A percentile compares a stretch with the other conserved stretches of the same genome.
Conservation (phyloP, 768 basidiomycete genomes). For the Kockovaella imperatae region DNA sequence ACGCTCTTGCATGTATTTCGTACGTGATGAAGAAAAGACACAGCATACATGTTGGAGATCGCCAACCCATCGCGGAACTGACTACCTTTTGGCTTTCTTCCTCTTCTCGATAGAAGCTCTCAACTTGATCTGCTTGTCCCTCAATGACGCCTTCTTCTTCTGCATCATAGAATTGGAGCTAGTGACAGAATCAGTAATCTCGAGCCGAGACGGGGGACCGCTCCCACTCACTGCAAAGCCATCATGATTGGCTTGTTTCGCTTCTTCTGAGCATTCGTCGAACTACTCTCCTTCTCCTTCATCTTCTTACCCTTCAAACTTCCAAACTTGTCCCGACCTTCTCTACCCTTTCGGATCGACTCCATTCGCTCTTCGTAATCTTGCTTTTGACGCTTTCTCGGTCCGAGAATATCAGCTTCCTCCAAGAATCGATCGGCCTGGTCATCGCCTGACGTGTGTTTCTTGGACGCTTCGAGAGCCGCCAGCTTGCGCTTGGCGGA, state of each 20-base stretch:
- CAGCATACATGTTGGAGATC: background rate
- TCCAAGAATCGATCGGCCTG: conserved; percentile 62
- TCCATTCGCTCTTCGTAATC: conserved; percentile 91
- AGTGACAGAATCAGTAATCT: background rate
- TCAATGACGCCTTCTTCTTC: conserved; percentile 45
- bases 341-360: conserved; percentile 81
- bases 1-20: background rate
- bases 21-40: too few species aligned
- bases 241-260: conserved; percentile 89
- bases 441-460: conserved; percentile 47
- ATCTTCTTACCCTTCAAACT: conserved; percentile 86
- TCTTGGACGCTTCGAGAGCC: conserved; percentile 64
- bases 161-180: conserved; percentile 43
- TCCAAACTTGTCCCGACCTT: conserved; percentile 89
- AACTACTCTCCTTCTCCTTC: conserved; percentile 70
- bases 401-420: conserved; percentile 85
- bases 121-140: conserved; percentile 45
- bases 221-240: conserved; percentile 41
- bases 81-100: conserved; percentile 31
- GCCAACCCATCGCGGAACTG: conserved; percentile 1
- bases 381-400: conserved; percentile 84
- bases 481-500: conserved; percentile 80
- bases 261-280: conserved; percentile 85
- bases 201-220: background rate
- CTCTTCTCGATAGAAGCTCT: conserved; percentile 40